Evolutionary conservation across 257 asterid genomes (phyloP).

Genomic region (Rauvolfia tetraphylla): DNA sequence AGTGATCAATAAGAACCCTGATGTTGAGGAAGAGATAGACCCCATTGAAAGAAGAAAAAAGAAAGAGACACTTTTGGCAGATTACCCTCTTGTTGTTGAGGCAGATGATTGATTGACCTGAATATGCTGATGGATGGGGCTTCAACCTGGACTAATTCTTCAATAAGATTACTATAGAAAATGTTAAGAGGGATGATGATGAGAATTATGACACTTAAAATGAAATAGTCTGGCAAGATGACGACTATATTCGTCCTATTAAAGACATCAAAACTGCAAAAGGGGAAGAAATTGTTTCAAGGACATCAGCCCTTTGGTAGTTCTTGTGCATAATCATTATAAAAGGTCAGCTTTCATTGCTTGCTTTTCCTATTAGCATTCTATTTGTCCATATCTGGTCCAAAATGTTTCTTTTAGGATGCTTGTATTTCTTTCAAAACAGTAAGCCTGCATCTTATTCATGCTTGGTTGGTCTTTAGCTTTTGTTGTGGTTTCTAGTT

Average conservation of each 20-base stretch:
- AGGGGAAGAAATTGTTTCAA: conserved; percentile 87
- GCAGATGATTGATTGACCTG: conserved; percentile 95
- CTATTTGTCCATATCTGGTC: not conserved
- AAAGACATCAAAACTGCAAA: conserved; percentile 72
- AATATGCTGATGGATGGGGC: conserved; percentile 93
- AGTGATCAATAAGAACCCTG: conserved; percentile 55
- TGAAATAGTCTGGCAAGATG: conserved; percentile 89
- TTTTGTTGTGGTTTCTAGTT: not conserved
- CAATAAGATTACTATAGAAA: conserved; percentile 74
- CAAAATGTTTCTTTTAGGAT: not conserved
- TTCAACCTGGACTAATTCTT: conserved; percentile 79
- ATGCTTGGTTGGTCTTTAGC: not conserved
- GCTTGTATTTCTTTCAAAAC: not conserved
- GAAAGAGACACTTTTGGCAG: conserved; percentile 78
- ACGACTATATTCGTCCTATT: conserved; percentile 81
- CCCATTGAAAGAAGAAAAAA: conserved; percentile 61
- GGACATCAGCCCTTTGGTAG: conserved; percentile 84
- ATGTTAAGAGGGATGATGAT: conserved; percentile 68
- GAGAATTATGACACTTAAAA: conserved; percentile 61
- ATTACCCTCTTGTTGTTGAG: conserved; percentile 88
- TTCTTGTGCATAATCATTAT: conserved; percentile 92
- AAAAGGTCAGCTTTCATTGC: conserved; percentile 44
- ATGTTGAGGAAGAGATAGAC: conserved; percentile 64
- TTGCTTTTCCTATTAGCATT: not conserved
- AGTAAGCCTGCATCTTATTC: not conserved